Base-by-base conservation (phyloP, 345 rosid species). In the Gossypium turneri region DNA sequence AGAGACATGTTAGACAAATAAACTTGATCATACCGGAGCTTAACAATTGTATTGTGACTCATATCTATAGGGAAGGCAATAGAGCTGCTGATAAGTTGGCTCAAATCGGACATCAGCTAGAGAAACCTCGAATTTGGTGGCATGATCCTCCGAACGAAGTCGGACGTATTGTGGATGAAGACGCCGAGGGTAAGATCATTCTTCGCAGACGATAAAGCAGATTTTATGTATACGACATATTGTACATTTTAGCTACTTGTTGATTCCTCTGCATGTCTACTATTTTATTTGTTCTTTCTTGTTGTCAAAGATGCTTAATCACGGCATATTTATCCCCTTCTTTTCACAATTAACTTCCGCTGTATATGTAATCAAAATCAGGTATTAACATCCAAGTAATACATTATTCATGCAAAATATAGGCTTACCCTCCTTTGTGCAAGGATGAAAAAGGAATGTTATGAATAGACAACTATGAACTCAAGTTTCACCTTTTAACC, bases 71-170 rank as follows among this genome's bases (percentile, higher is more conserved):
- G 70, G 96, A 94, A 87, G 97, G 94, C 12, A 92, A 92, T 47
- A 78, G 92, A 78, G 94, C 77, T 13, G 98, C 98, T 2, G 85
- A 91, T 82, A 89, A 77, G 77, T 82, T 90, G 12, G 97, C 97
- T 7, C 82, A 80, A 72, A 76, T 94, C 29, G 97, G 97, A 51
- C 97, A 91, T 76, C 82, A 71, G 47, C 76, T 81, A 50, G 75
- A 80, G 70, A 76, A 84, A 76, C 92, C 94, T 69, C 83, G 60
- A 62, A 75, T 92, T 76, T 91, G 97, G 97, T 71, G 62, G 66
- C 41, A 79, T 44, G 57, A 59, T 52, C 95, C 97, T 52, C 95
- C 98, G 0, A 66, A 85, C 0, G 84, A 86, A 78, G 85, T 94
- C 17, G 56, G 84, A 78, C 86, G 75, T 2, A 79, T 94, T 43